These are phyloP conservation scores for Podosphaera xanthii DNA, from an alignment of 2,329 filamentous ascomycete genomes.

Conservation along the genomic window DNA sequence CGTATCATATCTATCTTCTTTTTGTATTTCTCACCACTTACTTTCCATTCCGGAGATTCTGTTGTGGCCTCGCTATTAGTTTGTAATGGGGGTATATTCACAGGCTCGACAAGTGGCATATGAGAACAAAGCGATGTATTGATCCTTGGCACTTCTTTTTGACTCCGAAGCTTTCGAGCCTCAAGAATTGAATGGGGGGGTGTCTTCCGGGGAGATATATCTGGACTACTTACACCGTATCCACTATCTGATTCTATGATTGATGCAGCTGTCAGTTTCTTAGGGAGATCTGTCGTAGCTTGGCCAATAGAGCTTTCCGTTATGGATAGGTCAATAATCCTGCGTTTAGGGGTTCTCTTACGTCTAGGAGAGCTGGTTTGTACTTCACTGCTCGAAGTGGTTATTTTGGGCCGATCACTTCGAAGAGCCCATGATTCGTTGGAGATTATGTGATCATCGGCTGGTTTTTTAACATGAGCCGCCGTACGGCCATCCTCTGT, in stretches of 20 bases:
- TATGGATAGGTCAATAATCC: constrained; percentile 38
- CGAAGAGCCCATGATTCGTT: constrained; percentile 29
- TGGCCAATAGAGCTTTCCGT: constrained; percentile 9
- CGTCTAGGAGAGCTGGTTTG: constrained; percentile 35
- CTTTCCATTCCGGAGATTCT: constrained; percentile 33
- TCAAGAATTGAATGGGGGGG: constrained; percentile 14
- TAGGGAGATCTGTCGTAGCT: constrained; percentile 10
- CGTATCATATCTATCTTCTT: constrained; percentile 73
- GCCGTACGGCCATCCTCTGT: constrained; percentile 34
- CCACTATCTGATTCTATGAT: constrained; percentile 6
- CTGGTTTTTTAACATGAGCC: constrained; percentile 44
- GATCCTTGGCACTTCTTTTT: constrained; percentile 11
- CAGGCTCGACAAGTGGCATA: constrained; percentile 12
- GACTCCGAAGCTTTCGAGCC: constrained; percentile 10
- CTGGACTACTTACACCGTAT: constrained; percentile 14
- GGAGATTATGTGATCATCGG: constrained; percentile 29
- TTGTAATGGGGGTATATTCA: constrained; percentile 9
- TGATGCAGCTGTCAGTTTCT: constrained; percentile 4
- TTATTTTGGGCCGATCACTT: constrained; percentile 31
- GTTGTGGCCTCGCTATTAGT: constrained; percentile 8
- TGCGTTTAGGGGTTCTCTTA: constrained; percentile 33
- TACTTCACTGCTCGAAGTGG: constrained; percentile 32
- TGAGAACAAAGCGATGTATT: constrained; percentile 12
- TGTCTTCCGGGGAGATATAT: constrained; percentile 12
- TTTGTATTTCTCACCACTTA: constrained; percentile 56